These are phyloP conservation scores for Rhododendron vialii DNA, from an alignment of 148 eudicot species.

Conservation along the genomic window DNA sequence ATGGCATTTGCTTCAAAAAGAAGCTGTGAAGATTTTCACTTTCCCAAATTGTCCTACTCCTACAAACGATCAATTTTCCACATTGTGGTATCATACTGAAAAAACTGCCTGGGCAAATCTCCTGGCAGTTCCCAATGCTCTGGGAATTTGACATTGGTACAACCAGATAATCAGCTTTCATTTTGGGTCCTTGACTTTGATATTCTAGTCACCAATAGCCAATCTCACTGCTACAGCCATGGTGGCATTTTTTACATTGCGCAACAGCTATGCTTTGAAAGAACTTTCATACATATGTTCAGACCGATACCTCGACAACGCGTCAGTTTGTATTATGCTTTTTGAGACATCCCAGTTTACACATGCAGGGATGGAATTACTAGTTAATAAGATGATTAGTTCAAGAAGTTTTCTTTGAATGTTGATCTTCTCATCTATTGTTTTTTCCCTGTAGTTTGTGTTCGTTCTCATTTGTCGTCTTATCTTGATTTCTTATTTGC, in stretches of 20 bases:
- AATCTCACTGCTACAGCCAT: not conserved
- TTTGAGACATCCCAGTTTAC: not conserved
- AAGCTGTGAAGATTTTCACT: not conserved
- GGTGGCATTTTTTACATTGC: not conserved
- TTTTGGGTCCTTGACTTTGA: not conserved
- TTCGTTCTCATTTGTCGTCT: not conserved
- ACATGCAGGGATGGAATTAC: not conserved
- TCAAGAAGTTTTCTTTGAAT: not conserved
- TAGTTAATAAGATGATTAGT: not conserved
- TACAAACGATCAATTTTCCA: not conserved
- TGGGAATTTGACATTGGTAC: not conserved
- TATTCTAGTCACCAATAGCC: not conserved
- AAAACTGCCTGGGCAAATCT: not conserved
- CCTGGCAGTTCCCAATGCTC: not conserved
- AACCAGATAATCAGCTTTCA: not conserved
- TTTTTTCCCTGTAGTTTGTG: not conserved
- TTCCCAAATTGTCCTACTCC: not conserved
- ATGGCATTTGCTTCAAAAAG: not conserved
- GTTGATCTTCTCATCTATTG: not conserved
- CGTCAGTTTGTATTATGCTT: not conserved
- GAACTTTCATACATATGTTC: not conserved
- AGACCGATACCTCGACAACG: not conserved
- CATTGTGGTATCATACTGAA: not conserved
- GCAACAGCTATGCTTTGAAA: not conserved
- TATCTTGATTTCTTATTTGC: conserved; percentile 7